These are phyloP conservation scores for Neurospora sp. DNA, from an alignment of 495 filamentous ascomycete genomes.

Conservation along the genomic window DNA sequence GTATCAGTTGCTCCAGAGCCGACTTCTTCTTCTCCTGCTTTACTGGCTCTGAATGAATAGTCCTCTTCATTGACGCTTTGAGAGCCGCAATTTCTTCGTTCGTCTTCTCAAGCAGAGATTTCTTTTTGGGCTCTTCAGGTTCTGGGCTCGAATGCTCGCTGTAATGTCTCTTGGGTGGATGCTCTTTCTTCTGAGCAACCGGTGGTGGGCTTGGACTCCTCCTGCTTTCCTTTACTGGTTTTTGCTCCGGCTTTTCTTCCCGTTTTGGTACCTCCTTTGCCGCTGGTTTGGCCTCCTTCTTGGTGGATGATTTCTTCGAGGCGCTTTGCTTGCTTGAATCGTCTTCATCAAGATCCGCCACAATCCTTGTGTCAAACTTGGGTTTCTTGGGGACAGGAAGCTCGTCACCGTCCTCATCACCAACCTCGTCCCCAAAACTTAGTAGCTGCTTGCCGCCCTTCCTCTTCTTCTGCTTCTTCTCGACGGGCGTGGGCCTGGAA, in stretches of 20 bases:
- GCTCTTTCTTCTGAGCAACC: slow-evolving; percentile 9
- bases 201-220: slow-evolving; percentile 15
- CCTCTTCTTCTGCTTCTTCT: slow-evolving; percentile 67
- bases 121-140: slow-evolving; percentile 36
- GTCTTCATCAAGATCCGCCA: slow-evolving; percentile 45
- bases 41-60: slow-evolving; percentile 46
- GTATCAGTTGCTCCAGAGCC: slow-evolving; percentile 73
- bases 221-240: slow-evolving; percentile 10
- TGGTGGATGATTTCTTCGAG: slow-evolving; percentile 13
- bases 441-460: slow-evolving; percentile 71
- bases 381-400: slow-evolving; percentile 65
- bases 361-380: slow-evolving; percentile 83
- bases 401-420: slow-evolving; percentile 44
- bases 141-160: slow-evolving; percentile 32
- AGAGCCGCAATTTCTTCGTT: slow-evolving; percentile 87
- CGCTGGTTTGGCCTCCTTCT: slow-evolving; percentile 22
- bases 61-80: slow-evolving; percentile 87
- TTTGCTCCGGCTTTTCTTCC: not conserved
- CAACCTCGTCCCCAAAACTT: slow-evolving; percentile 86
- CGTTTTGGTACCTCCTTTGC: slow-evolving; percentile 22
- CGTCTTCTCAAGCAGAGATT: slow-evolving; percentile 47
- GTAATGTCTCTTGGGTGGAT: slow-evolving; percentile 5
- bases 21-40: slow-evolving; percentile 49
- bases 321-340: slow-evolving; percentile 14
- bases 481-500: slow-evolving; percentile 18